These are phyloP conservation scores for Phalaenopsis equestris DNA, from an alignment of 106 monocot genomes.

Conservation along the genomic window DNA sequence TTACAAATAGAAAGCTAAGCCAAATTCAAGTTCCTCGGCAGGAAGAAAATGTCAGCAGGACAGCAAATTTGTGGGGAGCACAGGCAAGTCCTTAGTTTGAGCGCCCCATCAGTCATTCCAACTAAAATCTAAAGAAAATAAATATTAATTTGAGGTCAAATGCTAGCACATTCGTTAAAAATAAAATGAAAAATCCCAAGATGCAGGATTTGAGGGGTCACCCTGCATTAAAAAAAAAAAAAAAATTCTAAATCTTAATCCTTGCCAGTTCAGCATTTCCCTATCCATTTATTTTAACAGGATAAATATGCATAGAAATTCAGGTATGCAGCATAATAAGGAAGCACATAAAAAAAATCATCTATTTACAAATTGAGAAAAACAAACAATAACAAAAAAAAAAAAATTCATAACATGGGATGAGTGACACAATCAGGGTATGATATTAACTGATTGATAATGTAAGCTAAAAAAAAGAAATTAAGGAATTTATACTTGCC, in stretches of 20 bases:
- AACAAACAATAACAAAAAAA: neutral
- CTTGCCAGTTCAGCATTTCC: neutral
- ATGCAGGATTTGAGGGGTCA: too few relatives aligned
- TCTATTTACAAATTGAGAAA: neutral
- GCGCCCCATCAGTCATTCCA: too few relatives aligned
- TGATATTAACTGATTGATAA: neutral
- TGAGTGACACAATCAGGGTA: neutral
- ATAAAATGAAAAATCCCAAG: too few relatives aligned
- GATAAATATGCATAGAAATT: neutral
- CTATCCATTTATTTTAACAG: neutral
- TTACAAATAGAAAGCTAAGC: neutral
- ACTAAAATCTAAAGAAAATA: neutral
- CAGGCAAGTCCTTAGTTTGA: too few relatives aligned
- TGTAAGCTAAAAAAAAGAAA: neutral
- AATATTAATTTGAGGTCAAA: neutral
- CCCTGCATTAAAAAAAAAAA: too few relatives aligned
- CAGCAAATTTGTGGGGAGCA: too few relatives aligned
- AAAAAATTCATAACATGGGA: neutral
- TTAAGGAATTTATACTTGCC: conserved; percentile 24
- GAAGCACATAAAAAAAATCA: neutral
- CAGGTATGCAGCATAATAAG: neutral
- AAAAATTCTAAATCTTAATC: neutral
- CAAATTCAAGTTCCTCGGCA: neutral
- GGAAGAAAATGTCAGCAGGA: too few relatives aligned
- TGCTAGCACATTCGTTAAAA: too few relatives aligned